Base-by-base conservation (phyloP, 2,329 filamentous ascomycete genomes). In the Ophiostoma pallidulum region DNA sequence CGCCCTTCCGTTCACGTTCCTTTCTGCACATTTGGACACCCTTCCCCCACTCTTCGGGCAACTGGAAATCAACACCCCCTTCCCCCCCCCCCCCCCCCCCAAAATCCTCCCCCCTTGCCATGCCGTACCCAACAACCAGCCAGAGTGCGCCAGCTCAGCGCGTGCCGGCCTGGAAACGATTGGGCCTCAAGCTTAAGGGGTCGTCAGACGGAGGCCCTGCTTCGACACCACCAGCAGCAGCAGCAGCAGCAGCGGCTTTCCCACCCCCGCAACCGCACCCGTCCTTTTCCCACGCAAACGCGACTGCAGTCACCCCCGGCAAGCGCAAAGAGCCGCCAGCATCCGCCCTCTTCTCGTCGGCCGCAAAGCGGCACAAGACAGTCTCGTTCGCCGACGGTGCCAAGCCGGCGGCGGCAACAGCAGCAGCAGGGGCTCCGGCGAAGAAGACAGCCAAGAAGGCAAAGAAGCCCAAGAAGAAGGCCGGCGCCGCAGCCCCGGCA, bases 111-210 rank as follows among this genome's bases (percentile, higher is more conserved):
- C 10, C 8, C 36, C 24, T 26, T 41, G 36, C 35, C 26, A 72
- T 72, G 66, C 68, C 64, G 56, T 67, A 66, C 56, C 57, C 59
- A 51, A 61, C 67, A 56, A 62, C 60, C n/a, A n/a, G n/a, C n/a
- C n/a, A n/a, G n/a, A n/a, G n/a, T 58, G 64, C 68, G 65, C 65
- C 67, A 64, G 59, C 64, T 52, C 67, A 68, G 61, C 67, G 67
- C 57, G 66, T 74, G 53, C 75, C 76, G 49, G 75, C 75, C 54
- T 79, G 76, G 75, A 79, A 79, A 60, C 72, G 73, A 68, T 72
- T 78, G 69, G 76, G 77, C 64, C 72, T 79, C 60, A 78, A 78
- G 68, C 75, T 78, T 64, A 79, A 78, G 64, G 63, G 59, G 51
- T 61, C 59, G 55, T 60, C 65, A 29, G 64, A 61, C 42, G 63